These are phyloP conservation scores for Protomyces inundatus DNA, from an alignment of 1,139 yeast genomes.

Conservation along the genomic window DNA sequence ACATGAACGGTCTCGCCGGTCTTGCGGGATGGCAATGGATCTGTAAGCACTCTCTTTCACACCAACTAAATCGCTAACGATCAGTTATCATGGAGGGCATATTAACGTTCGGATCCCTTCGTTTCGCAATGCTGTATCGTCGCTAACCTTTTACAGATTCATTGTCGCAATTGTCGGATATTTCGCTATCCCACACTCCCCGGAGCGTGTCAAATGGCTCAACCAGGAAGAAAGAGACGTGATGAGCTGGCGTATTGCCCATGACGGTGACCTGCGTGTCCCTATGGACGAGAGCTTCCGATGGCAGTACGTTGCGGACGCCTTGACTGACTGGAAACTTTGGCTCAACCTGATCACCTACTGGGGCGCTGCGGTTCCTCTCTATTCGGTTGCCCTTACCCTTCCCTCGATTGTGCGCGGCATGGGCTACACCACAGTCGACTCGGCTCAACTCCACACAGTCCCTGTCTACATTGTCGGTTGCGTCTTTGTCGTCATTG, in stretches of 20 bases:
- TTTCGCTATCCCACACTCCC: constrained; percentile 68
- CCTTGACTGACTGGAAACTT: constrained; percentile 20
- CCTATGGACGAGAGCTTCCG: background rate
- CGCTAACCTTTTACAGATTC: background rate
- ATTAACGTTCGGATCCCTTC: constrained; percentile 45
- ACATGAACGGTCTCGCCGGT: constrained; percentile 43
- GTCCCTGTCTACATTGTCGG: constrained; percentile 43
- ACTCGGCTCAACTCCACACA: constrained; percentile 36
- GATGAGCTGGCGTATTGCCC: constrained; percentile 13
- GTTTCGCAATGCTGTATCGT: too few species aligned
- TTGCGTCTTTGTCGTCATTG: constrained; percentile 37
- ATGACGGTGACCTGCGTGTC: constrained; percentile 4
- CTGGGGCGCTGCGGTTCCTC: constrained; percentile 21
- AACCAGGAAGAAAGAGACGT: constrained; percentile 39
- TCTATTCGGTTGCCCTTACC: constrained; percentile 36
- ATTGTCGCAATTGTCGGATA: constrained; percentile 58
- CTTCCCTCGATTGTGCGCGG: constrained; percentile 39
- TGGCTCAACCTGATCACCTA: background rate
- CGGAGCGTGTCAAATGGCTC: constrained; percentile 54
- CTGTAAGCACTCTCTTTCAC: background rate
- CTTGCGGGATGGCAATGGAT: constrained; percentile 49
- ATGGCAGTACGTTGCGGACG: constrained; percentile 23
- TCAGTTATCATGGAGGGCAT: constrained; percentile 60
- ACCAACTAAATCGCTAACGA: too few species aligned
- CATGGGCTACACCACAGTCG: constrained; percentile 36